Percentiles rank a stretch among this genome's conserved stretches.
These are phyloP conservation scores for Peziza echinospora DNA, from an alignment of 495 filamentous ascomycete genomes.

Conservation along the genomic window DNA sequence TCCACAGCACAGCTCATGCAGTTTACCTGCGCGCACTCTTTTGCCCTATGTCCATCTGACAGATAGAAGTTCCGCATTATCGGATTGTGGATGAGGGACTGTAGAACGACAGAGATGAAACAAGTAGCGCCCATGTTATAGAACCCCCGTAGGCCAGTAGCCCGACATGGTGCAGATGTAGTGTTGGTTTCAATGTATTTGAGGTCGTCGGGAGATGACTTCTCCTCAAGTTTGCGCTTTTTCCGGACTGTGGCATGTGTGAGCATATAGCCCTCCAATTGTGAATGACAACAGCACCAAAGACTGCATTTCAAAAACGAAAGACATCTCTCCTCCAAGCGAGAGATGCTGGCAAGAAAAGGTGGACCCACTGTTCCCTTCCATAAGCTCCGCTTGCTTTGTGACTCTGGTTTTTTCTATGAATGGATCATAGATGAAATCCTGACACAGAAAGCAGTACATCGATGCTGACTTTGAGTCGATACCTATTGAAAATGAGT, in stretches of 20 bases:
- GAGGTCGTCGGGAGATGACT: conserved; percentile 28
- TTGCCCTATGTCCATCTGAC: conserved; percentile 53
- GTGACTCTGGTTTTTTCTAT: conserved; percentile 47
- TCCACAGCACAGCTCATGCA: conserved; percentile 77
- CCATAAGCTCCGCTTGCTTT: conserved; percentile 21
- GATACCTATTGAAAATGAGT: conserved; percentile 33
- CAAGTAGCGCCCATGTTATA: conserved; percentile 88
- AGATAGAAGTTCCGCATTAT: conserved; percentile 70
- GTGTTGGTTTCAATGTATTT: conserved; percentile 39
- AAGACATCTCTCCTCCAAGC: background rate
- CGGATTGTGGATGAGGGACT: conserved; percentile 73
- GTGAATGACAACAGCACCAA: no score
- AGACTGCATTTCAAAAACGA: background rate
- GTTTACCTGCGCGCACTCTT: conserved; percentile 40
- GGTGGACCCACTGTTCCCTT: conserved; percentile 26
- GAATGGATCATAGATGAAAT: conserved; percentile 72
- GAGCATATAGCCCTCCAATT: conserved; percentile 29
- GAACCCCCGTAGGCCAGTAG: conserved; percentile 59
- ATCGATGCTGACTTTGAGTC: conserved; percentile 57
- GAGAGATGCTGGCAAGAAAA: conserved; percentile 26
- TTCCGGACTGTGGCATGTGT: conserved; percentile 23
- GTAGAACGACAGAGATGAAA: conserved; percentile 79
- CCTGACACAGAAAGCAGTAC: conserved; percentile 64
- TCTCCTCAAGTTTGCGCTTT: conserved; percentile 20
- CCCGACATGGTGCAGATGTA: conserved; percentile 40